Base-by-base conservation (phyloP, 2,329 filamentous ascomycete genomes). In the Microcera coccophila region DNA sequence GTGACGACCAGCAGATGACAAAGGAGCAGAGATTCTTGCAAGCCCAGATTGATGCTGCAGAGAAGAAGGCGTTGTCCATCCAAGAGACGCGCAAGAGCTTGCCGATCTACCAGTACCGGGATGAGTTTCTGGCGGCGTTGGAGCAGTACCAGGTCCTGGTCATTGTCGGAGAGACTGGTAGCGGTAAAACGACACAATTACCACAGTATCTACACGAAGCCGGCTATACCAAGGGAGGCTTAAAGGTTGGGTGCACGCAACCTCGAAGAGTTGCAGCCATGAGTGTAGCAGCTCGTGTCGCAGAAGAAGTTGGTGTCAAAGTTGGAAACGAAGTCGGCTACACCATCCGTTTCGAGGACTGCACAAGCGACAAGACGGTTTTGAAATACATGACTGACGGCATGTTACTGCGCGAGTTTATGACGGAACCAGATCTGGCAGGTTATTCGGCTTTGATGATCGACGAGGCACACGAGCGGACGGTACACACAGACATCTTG, bases 331-430 rank as follows among this genome's bases (percentile, higher is more conserved):
- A 96, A 60, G 91, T 97, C 19, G 93, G 93, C 14, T 98, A 96
- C 63, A 84, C 85, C 0, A 95, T 98, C 55, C 86, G 93, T 48
- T 98, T 97, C 57, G 93, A 98, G 62, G 88, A 96, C 65, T 83
- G 84, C 50, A 95, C 90, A 0, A 88, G 82, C 61, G 89, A 95
- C 58, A 94, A 95, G 68, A 97, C 93, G 0, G 74, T 91, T 7
- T 69, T 98, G 41, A 94, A 95, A 65, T 97, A 95, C 67, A 91
- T 95, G 86, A 98, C 93, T 0, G 93, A 98, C 59, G 93, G 93
- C 62, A 95, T 97, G 85, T 72, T 97, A 29, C 72, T 97, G 21
- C 78, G 90, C 61, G 89, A 95, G 62, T 86, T 96, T 52, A 80
- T 96, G 69, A 91, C 88, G 0, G 89, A 95, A 58, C 90, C 91